Evolutionary conservation across 495 filamentous ascomycete species (phyloP).

Genomic region (Eremomyces bilateralis): DNA sequence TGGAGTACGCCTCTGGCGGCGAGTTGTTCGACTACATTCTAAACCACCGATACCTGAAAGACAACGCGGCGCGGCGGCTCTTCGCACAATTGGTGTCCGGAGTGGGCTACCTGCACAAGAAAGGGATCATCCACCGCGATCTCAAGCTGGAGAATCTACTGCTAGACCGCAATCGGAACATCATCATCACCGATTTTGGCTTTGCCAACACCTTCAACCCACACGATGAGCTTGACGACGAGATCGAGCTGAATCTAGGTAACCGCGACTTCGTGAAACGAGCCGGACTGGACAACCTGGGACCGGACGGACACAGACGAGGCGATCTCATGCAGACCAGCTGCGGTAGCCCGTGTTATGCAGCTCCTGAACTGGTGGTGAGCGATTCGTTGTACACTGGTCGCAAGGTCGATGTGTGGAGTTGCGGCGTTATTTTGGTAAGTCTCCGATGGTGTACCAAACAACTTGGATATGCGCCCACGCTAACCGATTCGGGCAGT

Average conservation of each 20-base stretch:
- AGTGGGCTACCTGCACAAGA: slow-evolving; percentile 96
- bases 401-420: slow-evolving; percentile 97
- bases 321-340: slow-evolving; percentile 67
- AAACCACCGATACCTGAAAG: slow-evolving; percentile 88
- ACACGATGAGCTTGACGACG: slow-evolving; percentile 65
- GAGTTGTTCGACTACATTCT: slow-evolving; percentile 98
- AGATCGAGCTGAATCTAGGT: slow-evolving; percentile 68
- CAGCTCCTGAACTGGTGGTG: slow-evolving; percentile 90
- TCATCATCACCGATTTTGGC: slow-evolving; percentile 98
- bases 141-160: slow-evolving; percentile 93
- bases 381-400: slow-evolving; percentile 96
- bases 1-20: slow-evolving; percentile 94
- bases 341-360: slow-evolving; percentile 81
- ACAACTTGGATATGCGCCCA: no score
- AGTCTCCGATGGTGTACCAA: no score
- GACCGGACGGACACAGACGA: slow-evolving; percentile 33
- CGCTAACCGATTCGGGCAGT: slow-evolving; percentile 29
- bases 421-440: slow-evolving; percentile 96
- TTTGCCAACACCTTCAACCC: slow-evolving; percentile 97
- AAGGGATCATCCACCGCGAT: slow-evolving; percentile 95
- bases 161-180: slow-evolving; percentile 89
- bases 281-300: slow-evolving; percentile 44
- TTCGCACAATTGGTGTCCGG: slow-evolving; percentile 95
- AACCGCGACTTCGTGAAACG: slow-evolving; percentile 71
- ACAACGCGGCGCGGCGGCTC: slow-evolving; percentile 67